phyloP scores from a whole-genome alignment of 768 basidiomycete species.

The Calvatia gigantea region DNA sequence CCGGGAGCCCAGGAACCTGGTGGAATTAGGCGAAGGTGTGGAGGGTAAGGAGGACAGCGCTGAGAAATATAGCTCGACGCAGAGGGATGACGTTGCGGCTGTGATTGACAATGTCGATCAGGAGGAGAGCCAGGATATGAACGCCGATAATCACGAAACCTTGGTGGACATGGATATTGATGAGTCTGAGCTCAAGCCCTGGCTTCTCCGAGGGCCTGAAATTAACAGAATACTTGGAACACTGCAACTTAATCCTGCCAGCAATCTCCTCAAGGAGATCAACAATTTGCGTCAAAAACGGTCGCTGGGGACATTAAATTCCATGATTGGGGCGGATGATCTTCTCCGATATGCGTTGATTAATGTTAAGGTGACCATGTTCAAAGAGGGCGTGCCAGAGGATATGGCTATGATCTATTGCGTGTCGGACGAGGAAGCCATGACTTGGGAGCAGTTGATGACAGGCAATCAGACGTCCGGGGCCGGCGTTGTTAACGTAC shows the following conservation, averaged over 20 bases:
- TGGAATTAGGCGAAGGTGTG: conserved; percentile 6
- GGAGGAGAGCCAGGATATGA: not conserved
- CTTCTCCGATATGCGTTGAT: conserved; percentile 64
- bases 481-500: not conserved
- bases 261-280: conserved; percentile 48
- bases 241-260: conserved; percentile 36
- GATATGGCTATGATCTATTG: conserved; percentile 74
- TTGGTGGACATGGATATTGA: conserved; percentile 22
- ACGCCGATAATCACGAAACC: conserved; percentile 20
- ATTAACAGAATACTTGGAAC: conserved; percentile 42
- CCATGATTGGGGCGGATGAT: conserved; percentile 31
- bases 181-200: conserved; percentile 36
- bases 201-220: conserved; percentile 67
- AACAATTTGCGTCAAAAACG: conserved; percentile 60
- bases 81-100: conserved; percentile 39
- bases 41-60: conserved; percentile 14
- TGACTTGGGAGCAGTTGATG: conserved; percentile 38
- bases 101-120: conserved; percentile 14
- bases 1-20: not conserved
- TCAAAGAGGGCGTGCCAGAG: conserved; percentile 65
- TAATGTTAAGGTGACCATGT: conserved; percentile 58
- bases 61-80: conserved; percentile 50
- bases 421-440: conserved; percentile 51
- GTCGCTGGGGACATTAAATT: conserved; percentile 35
- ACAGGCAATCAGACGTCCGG: not conserved